These are phyloP conservation scores for Cordyceps sp. DNA, from an alignment of 2,329 filamentous ascomycete species.

Conservation along the genomic window DNA sequence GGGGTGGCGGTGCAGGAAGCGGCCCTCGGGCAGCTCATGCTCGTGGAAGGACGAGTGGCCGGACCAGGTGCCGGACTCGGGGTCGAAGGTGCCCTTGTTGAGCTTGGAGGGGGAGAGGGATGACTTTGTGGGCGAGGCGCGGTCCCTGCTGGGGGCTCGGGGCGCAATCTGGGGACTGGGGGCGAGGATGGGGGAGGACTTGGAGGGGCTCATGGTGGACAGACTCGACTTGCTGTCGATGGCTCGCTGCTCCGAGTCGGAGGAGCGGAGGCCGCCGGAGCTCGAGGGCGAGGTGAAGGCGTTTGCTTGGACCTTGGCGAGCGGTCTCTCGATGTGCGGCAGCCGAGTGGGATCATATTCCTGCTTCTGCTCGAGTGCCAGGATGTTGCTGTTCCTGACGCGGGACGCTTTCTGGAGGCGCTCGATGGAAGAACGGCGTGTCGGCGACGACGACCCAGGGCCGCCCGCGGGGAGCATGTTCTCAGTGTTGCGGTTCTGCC, in stretches of 20 bases:
- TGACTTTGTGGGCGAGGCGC: slow-evolving; percentile 72
- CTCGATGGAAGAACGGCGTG: slow-evolving; percentile 81
- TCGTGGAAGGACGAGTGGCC: slow-evolving; percentile 45
- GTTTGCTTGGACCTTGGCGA: slow-evolving; percentile 62
- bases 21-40: slow-evolving; percentile 44
- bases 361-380: slow-evolving; percentile 79
- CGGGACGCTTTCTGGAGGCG: slow-evolving; percentile 86
- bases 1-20: slow-evolving; percentile 61
- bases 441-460: slow-evolving; percentile 48
- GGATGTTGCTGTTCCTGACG: slow-evolving; percentile 96
- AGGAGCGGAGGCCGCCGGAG: slow-evolving; percentile 33
- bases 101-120: slow-evolving; percentile 57
- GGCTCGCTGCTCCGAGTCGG: slow-evolving; percentile 22
- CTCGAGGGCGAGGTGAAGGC: slow-evolving; percentile 46
- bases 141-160: slow-evolving; percentile 48
- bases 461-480: slow-evolving; percentile 52
- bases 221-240: slow-evolving; percentile 29
- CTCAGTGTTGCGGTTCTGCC: slow-evolving; percentile 70
- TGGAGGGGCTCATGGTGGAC: slow-evolving; percentile 15
- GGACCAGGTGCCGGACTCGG: slow-evolving; percentile 51
- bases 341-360: slow-evolving; percentile 76
- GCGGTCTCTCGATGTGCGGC: slow-evolving; percentile 65
- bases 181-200: slow-evolving; percentile 5
- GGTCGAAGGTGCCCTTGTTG: slow-evolving; percentile 54
- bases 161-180: slow-evolving; percentile 10